Base-by-base conservation (phyloP, 2,329 filamentous ascomycete species). In the Neofusicoccum laricinum region DNA sequence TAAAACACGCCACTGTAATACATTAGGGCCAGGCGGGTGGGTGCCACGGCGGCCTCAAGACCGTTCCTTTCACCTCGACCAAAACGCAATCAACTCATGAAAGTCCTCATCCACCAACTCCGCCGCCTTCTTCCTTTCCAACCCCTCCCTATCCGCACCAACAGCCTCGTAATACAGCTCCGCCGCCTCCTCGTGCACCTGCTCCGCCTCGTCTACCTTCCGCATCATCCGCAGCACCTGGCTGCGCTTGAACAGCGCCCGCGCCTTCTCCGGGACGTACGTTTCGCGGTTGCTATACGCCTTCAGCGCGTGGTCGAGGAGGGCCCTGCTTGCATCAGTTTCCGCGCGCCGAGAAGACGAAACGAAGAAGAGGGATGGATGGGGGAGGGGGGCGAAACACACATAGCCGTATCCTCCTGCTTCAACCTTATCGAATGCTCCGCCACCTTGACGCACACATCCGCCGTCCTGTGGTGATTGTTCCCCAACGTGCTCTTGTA, bases 381-480 rank as follows among this genome's bases (percentile, higher is more conserved):
- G n/a, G 45, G 45, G 14, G 14, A 48, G 45, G 45, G 14, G 45
- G 21, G 45, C 45, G n/a, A n/a, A n/a, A 48, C 21, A 48, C 14
- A 48, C 45, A 48, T 36, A 36, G 34, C 34, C 34, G 34, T 36
- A 36, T 36, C 34, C 34, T 5, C 34, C 34, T 36, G 34, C 34
- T 36, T 36, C 34, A 36, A 36, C 34, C 34, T 36, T 11, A 36
- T 36, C 34, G 34, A 61, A 61, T 68, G 67, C 19, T 66, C 40
- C 15, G 67, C 67, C 1, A 68, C 64, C 45, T 64, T 67, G 19
- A 65, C 46, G 41, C 43, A 64, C 2, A 66, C 38, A 53, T 67
- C 67, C 5, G 58, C 67, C 11, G 67, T 68, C 7, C 66, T 63
- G 32, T 68, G 67, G 46, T 68, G 67, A 34, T 59, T 51, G n/a